Evolutionary conservation across 2,329 filamentous ascomycete genomes (phyloP).

Genomic region (Didymella lethalis): DNA sequence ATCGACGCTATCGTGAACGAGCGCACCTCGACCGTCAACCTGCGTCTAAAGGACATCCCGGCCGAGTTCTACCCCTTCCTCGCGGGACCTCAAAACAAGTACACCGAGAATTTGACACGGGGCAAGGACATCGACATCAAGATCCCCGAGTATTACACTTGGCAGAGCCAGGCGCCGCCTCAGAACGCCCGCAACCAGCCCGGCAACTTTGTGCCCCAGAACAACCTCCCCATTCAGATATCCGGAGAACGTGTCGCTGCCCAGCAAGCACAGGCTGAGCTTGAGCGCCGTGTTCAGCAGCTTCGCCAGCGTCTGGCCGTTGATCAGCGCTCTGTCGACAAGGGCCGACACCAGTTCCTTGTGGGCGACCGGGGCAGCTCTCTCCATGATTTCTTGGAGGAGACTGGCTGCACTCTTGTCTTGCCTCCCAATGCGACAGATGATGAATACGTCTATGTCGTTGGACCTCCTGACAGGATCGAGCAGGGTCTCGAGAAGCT

Average conservation of each 20-base stretch:
- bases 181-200: slow-evolving; percentile 69
- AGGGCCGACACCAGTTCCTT: slow-evolving; percentile 92
- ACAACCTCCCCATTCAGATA: slow-evolving; percentile 81
- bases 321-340: slow-evolving; percentile 81
- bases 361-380: slow-evolving; percentile 83
- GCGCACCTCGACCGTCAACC: slow-evolving; percentile 80
- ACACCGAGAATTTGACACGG: slow-evolving; percentile 72
- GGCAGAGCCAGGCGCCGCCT: slow-evolving; percentile 72
- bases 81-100: slow-evolving; percentile 76
- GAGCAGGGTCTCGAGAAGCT: slow-evolving; percentile 80
- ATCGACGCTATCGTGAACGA: slow-evolving; percentile 90
- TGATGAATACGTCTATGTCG: slow-evolving; percentile 82
- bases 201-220: slow-evolving; percentile 74
- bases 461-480: slow-evolving; percentile 79
- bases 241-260: slow-evolving; percentile 85
- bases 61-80: slow-evolving; percentile 96
- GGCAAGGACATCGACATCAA: slow-evolving; percentile 80
- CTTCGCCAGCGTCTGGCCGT: slow-evolving; percentile 78
- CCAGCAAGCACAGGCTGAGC: slow-evolving; percentile 77
- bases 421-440: slow-evolving; percentile 78
- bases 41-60: slow-evolving; percentile 83
- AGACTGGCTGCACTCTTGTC: slow-evolving; percentile 90
- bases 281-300: slow-evolving; percentile 80
- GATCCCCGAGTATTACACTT: slow-evolving; percentile 82
- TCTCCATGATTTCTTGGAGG: slow-evolving; percentile 83